Percentiles rank a stretch among this genome's conserved stretches.
Conservation (phyloP, 495 filamentous ascomycete species). For the Aspergillus asperescens region DNA sequence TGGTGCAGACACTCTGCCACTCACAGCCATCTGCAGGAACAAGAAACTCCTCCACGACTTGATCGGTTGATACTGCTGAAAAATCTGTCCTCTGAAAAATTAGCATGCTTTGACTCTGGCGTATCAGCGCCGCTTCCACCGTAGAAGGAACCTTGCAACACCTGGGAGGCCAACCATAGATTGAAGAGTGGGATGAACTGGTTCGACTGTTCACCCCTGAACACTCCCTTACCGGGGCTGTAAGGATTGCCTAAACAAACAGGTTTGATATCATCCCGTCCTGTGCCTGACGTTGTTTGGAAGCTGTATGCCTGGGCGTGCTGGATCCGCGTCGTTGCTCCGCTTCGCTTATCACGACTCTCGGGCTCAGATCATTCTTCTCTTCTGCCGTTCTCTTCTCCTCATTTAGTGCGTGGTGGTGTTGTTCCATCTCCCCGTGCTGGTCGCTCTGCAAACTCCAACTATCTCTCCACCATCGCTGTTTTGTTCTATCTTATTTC, state of each 20-base stretch:
- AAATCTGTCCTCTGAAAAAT: too few species aligned
- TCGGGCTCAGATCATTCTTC: neutral
- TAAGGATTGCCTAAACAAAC: slow-evolving; percentile 5
- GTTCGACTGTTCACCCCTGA: neutral
- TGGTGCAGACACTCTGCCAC: neutral
- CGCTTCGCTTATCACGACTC: neutral
- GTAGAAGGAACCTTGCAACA: too few species aligned
- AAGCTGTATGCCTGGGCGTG: neutral
- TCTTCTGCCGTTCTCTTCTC: neutral
- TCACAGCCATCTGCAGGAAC: neutral
- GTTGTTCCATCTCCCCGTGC: neutral
- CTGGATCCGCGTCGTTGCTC: neutral
- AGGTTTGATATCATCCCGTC: slow-evolving; percentile 2
- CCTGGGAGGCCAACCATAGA: slow-evolving; percentile 4
- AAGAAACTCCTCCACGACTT: too few species aligned
- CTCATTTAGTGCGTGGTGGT: too few species aligned
- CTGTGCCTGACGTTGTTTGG: neutral
- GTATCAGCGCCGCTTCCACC: too few species aligned
- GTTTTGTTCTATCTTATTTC: neutral
- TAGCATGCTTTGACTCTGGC: too few species aligned
- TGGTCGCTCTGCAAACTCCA: neutral
- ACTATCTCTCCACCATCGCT: neutral
- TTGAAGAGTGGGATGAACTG: neutral
- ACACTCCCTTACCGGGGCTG: slow-evolving; percentile 7
- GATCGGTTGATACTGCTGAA: too few species aligned